These are phyloP conservation scores for Elsinoe fawcettii DNA, from an alignment of 2,329 filamentous ascomycete species.

Conservation along the genomic window DNA sequence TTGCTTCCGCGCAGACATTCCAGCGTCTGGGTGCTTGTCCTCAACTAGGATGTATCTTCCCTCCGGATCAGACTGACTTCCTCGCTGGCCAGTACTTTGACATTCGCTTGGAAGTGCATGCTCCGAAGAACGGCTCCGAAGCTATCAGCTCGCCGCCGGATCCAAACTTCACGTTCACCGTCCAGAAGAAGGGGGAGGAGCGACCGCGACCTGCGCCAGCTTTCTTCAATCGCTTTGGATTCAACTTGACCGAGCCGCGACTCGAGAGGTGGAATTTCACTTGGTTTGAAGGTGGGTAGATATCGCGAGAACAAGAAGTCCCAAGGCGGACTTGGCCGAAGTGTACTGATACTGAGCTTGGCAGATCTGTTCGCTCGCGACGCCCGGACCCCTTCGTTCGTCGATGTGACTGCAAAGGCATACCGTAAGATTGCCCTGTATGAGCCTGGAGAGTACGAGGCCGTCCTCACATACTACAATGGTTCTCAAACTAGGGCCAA, in stretches of 20 bases:
- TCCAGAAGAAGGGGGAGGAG: slow-evolving; percentile 54
- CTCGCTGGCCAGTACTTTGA: slow-evolving; percentile 78
- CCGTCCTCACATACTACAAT: slow-evolving; percentile 68
- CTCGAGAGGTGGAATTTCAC: slow-evolving; percentile 75
- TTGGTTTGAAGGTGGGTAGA: slow-evolving; percentile 62
- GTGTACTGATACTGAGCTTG: slow-evolving; percentile 8
- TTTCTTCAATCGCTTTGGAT: slow-evolving; percentile 56
- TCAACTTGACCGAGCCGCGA: slow-evolving; percentile 60
- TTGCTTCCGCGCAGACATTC: slow-evolving; percentile 43
- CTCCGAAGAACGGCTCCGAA: slow-evolving; percentile 73
- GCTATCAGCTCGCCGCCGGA: slow-evolving; percentile 64
- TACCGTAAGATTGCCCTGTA: slow-evolving; percentile 69
- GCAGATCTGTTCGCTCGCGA: slow-evolving; percentile 68
- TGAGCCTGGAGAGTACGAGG: slow-evolving; percentile 71
- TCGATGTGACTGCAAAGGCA: slow-evolving; percentile 72
- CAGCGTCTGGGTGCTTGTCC: slow-evolving; percentile 50
- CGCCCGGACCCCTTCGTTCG: slow-evolving; percentile 58
- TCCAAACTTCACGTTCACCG: slow-evolving; percentile 66
- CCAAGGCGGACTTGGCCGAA: neutral
- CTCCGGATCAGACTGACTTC: slow-evolving; percentile 64
- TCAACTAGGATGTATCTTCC: slow-evolving; percentile 47
- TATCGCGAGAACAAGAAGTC: neutral
- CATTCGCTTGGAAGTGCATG: slow-evolving; percentile 73
- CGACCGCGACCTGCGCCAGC: slow-evolving; percentile 23
- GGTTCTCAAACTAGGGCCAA: slow-evolving; percentile 63